Conservation (phyloP, 305 asterid species). For the Salvia sclarea region DNA sequence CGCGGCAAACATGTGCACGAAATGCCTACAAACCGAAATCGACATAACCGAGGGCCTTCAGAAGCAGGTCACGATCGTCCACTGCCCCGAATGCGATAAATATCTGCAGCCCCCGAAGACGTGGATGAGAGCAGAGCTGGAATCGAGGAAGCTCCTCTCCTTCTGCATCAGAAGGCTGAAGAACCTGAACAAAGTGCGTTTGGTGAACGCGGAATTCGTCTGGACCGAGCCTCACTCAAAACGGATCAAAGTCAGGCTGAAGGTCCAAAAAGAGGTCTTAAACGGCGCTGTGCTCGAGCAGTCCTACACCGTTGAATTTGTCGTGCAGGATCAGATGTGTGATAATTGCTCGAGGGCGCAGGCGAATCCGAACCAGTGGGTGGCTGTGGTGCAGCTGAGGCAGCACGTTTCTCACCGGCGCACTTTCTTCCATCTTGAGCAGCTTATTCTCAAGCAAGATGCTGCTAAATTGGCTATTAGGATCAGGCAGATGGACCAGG, state of each 20-base stretch:
- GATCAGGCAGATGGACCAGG: constrained; percentile 70
- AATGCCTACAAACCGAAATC: constrained; percentile 49
- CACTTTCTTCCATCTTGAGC: constrained; percentile 72
- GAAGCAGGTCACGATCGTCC: constrained; percentile 42
- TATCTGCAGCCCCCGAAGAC: constrained; percentile 60
- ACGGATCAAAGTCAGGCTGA: constrained; percentile 60
- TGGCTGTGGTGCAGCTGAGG: constrained; percentile 74
- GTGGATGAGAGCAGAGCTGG: constrained; percentile 58
- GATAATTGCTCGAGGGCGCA: constrained; percentile 63
- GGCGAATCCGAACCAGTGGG: constrained; percentile 84
- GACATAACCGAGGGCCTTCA: constrained; percentile 64
- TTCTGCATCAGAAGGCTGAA: constrained; percentile 57
- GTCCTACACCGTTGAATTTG: constrained; percentile 56
- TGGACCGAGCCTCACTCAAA: constrained; percentile 71
- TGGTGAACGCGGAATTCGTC: constrained; percentile 52
- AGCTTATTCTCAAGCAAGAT: constrained; percentile 59
- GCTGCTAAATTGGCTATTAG: constrained; percentile 64
- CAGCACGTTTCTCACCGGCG: constrained; percentile 77
- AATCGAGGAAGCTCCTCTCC: constrained; percentile 52
- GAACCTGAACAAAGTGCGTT: constrained; percentile 48
- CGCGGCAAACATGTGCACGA: constrained; percentile 57
- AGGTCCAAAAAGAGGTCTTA: constrained; percentile 58
- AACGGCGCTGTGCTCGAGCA: constrained; percentile 62
- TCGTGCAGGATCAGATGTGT: constrained; percentile 72
- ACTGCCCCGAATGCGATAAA: constrained; percentile 53